Evolutionary conservation across 805 yeast genomes (phyloP), one percentile per base, ranked within the genome.

Genomic region (Blastobotrys terrestris): DNA sequence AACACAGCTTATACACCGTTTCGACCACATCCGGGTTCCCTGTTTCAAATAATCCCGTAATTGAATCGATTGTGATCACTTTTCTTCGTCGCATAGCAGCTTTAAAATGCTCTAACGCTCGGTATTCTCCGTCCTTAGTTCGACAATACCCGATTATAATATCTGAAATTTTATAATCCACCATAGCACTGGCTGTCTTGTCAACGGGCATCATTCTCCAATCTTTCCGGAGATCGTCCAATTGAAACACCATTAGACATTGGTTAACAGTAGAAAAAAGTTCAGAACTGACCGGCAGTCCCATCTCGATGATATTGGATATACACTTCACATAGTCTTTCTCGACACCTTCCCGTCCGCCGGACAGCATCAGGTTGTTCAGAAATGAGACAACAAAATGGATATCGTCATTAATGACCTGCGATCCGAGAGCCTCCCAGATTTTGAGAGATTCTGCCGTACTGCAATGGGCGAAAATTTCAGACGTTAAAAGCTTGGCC

Each of bases 101-200:
- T 31, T 55, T 55, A 15, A 60, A 50, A 22, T 48, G 47, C 2
- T 49, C 47, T 31, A 44, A 47, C 2, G 62, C 63, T 14, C 46
- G 39, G 26, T 35, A 19, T 11, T 58, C n/a, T 2, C 57, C 55
- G 31, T 51, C 49, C 11, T 49, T 26, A 21, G 56, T 22, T 19
- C 44, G 58, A 8, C 58, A 52, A 48, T 56, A 56, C 7, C 53
- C 60, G 43, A 59, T 46, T 19, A 61, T 58, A 26, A 55, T 42
- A 11, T 44, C 22, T 7, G 64, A 53, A 1, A 53, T 50, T 13
- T 39, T 51, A 16, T 21, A n/a, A 35, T 58, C 49, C 20, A 53
- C 31, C 13, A 35, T 7, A 2, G 20, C 8, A 26, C 35, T 6
- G 35, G 11, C 35, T 5, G 35, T 26, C 11, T 26, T 26, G 11